Percentiles rank a stretch among this genome's conserved stretches.
Evolutionary conservation across 306 rosid species (phyloP).

Genomic region (Acacia melanoxylon): DNA sequence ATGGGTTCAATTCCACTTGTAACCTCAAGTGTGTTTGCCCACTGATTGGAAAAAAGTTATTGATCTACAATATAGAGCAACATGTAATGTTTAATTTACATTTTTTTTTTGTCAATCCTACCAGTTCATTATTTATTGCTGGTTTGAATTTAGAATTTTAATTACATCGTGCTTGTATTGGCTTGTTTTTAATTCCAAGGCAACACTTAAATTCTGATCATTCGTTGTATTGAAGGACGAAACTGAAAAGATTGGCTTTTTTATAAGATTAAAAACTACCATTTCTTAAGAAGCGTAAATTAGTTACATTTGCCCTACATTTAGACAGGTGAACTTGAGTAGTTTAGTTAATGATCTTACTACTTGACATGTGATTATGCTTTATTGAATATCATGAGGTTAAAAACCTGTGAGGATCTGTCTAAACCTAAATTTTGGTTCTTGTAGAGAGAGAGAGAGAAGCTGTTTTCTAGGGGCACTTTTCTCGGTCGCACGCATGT

Average conservation of each 20-base stretch:
- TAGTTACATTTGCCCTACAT: neutral
- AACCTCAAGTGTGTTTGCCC: too few species aligned
- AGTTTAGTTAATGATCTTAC: neutral
- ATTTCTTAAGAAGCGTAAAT: neutral
- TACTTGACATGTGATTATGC: neutral
- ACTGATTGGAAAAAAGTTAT: too few species aligned
- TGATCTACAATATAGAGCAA: neutral
- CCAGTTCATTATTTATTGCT: neutral
- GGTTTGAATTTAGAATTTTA: neutral
- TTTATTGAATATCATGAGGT: neutral
- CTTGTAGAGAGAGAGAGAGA: conserved; percentile 14
- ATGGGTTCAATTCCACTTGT: too few species aligned
- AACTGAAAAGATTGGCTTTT: neutral
- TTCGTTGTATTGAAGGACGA: neutral
- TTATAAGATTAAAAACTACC: neutral
- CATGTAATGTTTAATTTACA: neutral
- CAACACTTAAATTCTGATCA: neutral
- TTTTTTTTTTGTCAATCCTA: neutral
- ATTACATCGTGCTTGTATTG: neutral
- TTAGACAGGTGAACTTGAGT: neutral
- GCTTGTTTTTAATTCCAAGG: neutral
- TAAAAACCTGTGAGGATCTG: neutral
- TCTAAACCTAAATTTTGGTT: neutral
- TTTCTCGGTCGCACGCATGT: conserved; percentile 90
- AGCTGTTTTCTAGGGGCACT: conserved; percentile 42